Evolutionary conservation across 2,329 filamentous ascomycete species (phyloP).

Genomic region (Trichoderma guizhouense): DNA sequence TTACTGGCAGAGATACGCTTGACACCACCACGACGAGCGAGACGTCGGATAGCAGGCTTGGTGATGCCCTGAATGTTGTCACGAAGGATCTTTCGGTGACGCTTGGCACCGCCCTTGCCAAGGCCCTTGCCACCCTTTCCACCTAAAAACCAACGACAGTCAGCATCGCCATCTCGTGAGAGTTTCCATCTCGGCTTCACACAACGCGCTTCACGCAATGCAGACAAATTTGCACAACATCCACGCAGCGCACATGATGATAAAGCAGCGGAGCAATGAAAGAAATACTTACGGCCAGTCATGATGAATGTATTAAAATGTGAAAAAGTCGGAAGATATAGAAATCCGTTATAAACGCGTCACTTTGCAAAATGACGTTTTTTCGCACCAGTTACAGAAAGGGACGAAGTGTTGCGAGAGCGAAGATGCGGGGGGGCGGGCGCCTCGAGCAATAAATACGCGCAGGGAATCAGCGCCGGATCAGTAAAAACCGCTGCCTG

Average conservation of each 20-base stretch:
- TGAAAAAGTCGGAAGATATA: constrained; percentile 13
- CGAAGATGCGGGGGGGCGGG: constrained; percentile 29
- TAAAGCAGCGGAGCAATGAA: not conserved
- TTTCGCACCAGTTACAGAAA: constrained; percentile 14
- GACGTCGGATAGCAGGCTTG: constrained; percentile 97
- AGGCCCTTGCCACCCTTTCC: constrained; percentile 97
- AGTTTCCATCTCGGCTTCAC: not conserved
- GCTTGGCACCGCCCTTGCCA: constrained; percentile 97
- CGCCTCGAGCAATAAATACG: constrained; percentile 35
- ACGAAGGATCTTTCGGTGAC: constrained; percentile 97
- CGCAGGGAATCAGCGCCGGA: constrained; percentile 34
- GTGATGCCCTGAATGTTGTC: constrained; percentile 99
- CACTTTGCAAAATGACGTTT: not conserved
- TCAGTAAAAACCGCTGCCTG: constrained; percentile 20
- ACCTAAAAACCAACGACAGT: constrained; percentile 53
- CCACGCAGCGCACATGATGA: not conserved
- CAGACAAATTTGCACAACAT: not conserved
- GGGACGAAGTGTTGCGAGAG: constrained; percentile 15
- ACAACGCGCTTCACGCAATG: not conserved
- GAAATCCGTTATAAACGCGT: constrained; percentile 13
- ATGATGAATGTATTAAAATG: constrained; percentile 43
- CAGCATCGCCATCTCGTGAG: constrained; percentile 34
- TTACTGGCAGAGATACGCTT: constrained; percentile 98
- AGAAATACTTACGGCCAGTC: constrained; percentile 67
- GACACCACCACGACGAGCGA: constrained; percentile 98